Conservation (phyloP, 352 stramenopile species). For the Pythium apleroticum region DNA sequence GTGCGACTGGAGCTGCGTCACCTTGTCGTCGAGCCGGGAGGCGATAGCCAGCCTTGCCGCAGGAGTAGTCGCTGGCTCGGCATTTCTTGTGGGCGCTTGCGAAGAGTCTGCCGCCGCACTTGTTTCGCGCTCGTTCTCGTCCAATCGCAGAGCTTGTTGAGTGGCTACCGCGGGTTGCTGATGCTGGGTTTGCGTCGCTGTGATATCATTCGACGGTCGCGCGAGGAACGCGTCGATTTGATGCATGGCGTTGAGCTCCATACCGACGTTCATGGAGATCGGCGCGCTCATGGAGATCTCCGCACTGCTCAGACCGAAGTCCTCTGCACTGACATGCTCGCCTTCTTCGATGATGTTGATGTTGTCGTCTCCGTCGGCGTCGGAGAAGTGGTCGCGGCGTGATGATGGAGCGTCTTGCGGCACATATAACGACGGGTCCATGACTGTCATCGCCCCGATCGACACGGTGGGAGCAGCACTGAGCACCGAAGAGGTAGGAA, state of each 20-base stretch:
- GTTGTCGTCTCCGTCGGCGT: slow-evolving; percentile 22
- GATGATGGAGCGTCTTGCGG: slow-evolving; percentile 8
- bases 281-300: slow-evolving; percentile 48
- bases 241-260: slow-evolving; percentile 55
- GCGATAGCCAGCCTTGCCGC: slow-evolving; percentile 20
- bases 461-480: background rate
- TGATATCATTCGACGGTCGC: background rate
- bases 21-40: slow-evolving; percentile 62
- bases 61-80: background rate
- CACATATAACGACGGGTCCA: slow-evolving; percentile 18
- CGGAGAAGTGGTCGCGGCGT: slow-evolving; percentile 6
- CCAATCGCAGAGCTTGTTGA: background rate
- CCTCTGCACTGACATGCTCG: slow-evolving; percentile 52
- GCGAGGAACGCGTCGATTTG: slow-evolving; percentile 53
- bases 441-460: background rate
- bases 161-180: background rate
- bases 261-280: slow-evolving; percentile 49
- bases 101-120: background rate
- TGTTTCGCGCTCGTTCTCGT: background rate
- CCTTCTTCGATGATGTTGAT: slow-evolving; percentile 51
- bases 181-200: background rate
- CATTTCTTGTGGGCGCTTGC: background rate
- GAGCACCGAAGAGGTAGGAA: background rate
- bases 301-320: slow-evolving; percentile 40
- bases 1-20: slow-evolving; percentile 52